Evolutionary conservation across 495 filamentous ascomycete genomes (phyloP).

Genomic region (Lichenothelia convexa): DNA sequence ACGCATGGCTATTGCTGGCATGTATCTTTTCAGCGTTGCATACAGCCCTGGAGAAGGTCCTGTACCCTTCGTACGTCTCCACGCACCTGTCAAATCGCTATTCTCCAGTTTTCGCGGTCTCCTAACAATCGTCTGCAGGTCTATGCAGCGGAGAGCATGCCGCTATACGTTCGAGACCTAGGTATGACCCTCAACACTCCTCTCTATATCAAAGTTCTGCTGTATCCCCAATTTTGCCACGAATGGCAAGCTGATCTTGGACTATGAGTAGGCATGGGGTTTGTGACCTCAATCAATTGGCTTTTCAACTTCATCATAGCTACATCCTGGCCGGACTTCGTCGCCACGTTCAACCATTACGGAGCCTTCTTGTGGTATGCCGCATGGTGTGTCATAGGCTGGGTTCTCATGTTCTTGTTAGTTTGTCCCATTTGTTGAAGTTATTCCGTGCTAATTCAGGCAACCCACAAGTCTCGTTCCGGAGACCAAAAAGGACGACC

Average conservation of each 20-base stretch:
- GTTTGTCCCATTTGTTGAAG: background rate
- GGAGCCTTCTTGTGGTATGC: constrained; percentile 1
- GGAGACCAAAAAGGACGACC: background rate
- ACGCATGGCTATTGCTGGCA: background rate
- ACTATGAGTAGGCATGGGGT: background rate
- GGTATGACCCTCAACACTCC: too few species aligned
- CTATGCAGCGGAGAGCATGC: background rate
- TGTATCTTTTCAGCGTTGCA: background rate
- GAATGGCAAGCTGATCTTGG: too few species aligned
- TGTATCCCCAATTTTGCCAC: background rate
- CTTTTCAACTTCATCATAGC: constrained; percentile 1
- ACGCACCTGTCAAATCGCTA: too few species aligned
- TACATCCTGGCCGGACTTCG: background rate
- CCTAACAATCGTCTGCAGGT: background rate
- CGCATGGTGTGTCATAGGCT: background rate
- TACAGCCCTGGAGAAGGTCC: background rate
- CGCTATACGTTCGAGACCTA: background rate
- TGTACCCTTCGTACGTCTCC: background rate
- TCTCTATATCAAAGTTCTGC: too few species aligned
- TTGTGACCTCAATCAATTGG: background rate
- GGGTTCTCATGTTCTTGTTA: background rate
- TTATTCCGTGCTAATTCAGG: background rate
- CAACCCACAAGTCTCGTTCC: background rate
- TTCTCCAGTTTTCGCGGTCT: too few species aligned
- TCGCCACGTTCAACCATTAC: background rate